These are phyloP conservation scores for Daldinia eschscholtzii DNA, from an alignment of 2,329 filamentous ascomycete genomes.

Conservation along the genomic window DNA sequence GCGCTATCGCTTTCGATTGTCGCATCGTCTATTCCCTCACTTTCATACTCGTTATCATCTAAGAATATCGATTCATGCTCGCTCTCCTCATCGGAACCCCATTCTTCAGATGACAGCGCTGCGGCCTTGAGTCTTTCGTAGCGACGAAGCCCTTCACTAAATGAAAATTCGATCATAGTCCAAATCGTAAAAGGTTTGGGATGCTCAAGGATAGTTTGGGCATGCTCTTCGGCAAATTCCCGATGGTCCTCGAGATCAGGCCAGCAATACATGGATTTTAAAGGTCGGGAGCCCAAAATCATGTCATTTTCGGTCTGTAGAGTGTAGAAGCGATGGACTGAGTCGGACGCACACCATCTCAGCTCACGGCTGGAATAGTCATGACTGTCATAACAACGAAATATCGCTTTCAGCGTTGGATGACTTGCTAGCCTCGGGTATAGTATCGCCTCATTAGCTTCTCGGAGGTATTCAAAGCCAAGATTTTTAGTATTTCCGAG, in stretches of 20 bases:
- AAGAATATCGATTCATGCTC: slow-evolving; percentile 17
- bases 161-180: slow-evolving; percentile 42
- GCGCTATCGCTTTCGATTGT: slow-evolving; percentile 37
- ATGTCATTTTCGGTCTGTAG: slow-evolving; percentile 38
- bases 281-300: slow-evolving; percentile 39
- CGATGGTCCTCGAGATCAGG: slow-evolving; percentile 42
- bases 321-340: slow-evolving; percentile 41
- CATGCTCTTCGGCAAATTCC: slow-evolving; percentile 19
- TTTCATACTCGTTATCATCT: slow-evolving; percentile 48
- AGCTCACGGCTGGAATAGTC: slow-evolving; percentile 9
- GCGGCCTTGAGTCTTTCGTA: slow-evolving; percentile 29
- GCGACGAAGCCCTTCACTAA: slow-evolving; percentile 10
- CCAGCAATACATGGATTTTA: slow-evolving; percentile 51
- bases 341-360: slow-evolving; percentile 47
- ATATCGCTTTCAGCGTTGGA: slow-evolving; percentile 38
- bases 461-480: slow-evolving; percentile 36
- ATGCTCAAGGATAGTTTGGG: neutral
- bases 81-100: neutral
- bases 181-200: slow-evolving; percentile 12
- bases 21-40: slow-evolving; percentile 44
- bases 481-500: slow-evolving; percentile 37
- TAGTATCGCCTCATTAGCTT: neutral
- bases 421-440: neutral
- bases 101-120: slow-evolving; percentile 23
- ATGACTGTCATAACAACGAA: slow-evolving; percentile 25